Evolutionary conservation across 768 basidiomycete genomes (phyloP), one percentile per base, ranked within the genome.

Genomic region (Coprinellus micaceus): DNA sequence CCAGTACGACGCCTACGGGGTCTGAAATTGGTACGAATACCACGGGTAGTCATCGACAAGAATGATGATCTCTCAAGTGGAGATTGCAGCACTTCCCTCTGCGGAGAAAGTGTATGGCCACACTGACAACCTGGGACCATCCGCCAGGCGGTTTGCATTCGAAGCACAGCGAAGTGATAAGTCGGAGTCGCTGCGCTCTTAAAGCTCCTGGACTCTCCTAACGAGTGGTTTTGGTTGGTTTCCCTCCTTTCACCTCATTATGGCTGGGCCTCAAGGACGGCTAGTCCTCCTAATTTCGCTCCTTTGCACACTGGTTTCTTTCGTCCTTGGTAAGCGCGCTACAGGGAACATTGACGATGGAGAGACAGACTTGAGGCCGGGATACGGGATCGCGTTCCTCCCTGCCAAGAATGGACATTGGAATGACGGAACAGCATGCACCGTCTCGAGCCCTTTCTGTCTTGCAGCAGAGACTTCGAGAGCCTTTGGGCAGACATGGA

Each of bases 261-360:
- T 51, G 49, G 49, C 49, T 51, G 49, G 49, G 29, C 49, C 49
- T 51, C 10, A 29, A 19, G 40, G 40, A 19, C 49, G 49, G 49
- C 49, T 51, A 51, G 49, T 51, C 49, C 49, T 51, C 49, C 49
- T 51, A 5, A 21, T 51, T 51, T 51, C 49, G 19, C 49, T 51
- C 49, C 33, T 51, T 51, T 36, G n/a, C 9, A 37, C 12, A 10
- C 22, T 51, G 3, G 4, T 51, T 21, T 5, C 30, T 21, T n/a
- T 19, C n/a, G 33, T 36, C 19, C n/a, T 30, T 15, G 19, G 49
- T 15, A 24, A 21, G 15, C 29, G 17, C 13, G 49, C 29, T 17
- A 37, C 13, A 11, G 29, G 49, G 15, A 51, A 17, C n/a, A 51
- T 51, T 21, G 49, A 51, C 13, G 49, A 51, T 21, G 33, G 33